Evolutionary conservation across 2,329 filamentous ascomycete genomes (phyloP).

Genomic region (Coniella vitis): DNA sequence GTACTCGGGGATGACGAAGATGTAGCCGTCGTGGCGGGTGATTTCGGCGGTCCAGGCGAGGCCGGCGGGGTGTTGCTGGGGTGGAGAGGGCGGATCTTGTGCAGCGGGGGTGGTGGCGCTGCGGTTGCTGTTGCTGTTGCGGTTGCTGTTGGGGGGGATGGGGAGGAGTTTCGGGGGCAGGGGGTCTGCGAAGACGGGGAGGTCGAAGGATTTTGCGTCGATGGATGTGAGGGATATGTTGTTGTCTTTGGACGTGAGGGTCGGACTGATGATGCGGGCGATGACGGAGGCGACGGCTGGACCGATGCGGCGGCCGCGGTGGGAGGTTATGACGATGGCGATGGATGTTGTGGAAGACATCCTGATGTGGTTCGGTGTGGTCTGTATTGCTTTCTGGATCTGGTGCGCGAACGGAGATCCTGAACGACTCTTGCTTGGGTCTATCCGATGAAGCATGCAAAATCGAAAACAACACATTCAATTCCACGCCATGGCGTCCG

Average conservation of each 20-base stretch:
- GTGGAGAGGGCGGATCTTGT: too few relatives aligned
- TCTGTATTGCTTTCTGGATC: too few relatives aligned
- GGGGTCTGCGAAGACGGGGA: slow-evolving; percentile 2
- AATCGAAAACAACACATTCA: too few relatives aligned
- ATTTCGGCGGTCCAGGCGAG: slow-evolving; percentile 39
- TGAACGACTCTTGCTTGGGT: too few relatives aligned
- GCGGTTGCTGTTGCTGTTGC: too few relatives aligned
- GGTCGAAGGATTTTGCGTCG: slow-evolving; percentile 10
- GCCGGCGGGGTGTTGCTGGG: too few relatives aligned
- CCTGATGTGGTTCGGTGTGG: background rate
- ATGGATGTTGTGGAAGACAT: slow-evolving; percentile 4
- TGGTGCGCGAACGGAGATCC: too few relatives aligned
- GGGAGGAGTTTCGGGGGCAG: slow-evolving; percentile 15
- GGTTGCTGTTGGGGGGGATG: too few relatives aligned
- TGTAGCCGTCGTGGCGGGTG: slow-evolving; percentile 36
- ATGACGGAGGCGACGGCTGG: background rate
- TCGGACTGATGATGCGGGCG: slow-evolving; percentile 9
- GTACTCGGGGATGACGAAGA: slow-evolving; percentile 48
- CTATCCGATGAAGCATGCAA: too few relatives aligned
- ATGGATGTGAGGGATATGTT: slow-evolving; percentile 6
- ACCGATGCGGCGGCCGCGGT: slow-evolving; percentile 2
- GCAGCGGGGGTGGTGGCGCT: too few relatives aligned
- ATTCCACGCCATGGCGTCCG: too few relatives aligned
- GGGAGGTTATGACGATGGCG: slow-evolving; percentile 5
- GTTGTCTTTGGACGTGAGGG: background rate